These are phyloP conservation scores for Penicillium subrubescens DNA, from an alignment of 495 filamentous ascomycete genomes.

Conservation along the genomic window DNA sequence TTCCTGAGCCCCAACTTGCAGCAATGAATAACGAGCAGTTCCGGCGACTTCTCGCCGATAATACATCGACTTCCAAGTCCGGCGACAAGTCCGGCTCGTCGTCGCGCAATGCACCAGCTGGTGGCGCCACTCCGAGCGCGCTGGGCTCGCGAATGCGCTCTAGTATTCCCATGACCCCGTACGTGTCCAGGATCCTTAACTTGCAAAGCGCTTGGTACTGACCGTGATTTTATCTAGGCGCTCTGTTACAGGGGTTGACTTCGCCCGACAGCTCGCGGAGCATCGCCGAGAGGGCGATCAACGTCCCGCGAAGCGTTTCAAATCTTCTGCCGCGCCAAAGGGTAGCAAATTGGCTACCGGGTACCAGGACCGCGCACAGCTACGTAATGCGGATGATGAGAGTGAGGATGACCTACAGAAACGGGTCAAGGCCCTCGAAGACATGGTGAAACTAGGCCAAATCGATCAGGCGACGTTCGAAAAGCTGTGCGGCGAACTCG, in stretches of 20 bases:
- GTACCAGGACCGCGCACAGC: slow-evolving; percentile 80
- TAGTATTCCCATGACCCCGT: slow-evolving; percentile 88
- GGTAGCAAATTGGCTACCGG: slow-evolving; percentile 77
- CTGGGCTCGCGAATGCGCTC: slow-evolving; percentile 63
- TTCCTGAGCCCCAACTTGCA: slow-evolving; percentile 4
- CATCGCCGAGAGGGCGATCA: slow-evolving; percentile 57
- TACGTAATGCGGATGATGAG: slow-evolving; percentile 41
- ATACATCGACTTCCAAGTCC: slow-evolving; percentile 28
- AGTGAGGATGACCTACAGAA: slow-evolving; percentile 52
- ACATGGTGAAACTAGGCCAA: slow-evolving; percentile 78
- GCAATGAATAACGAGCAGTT: slow-evolving; percentile 97
- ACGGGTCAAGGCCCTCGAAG: slow-evolving; percentile 77
- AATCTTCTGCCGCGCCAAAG: slow-evolving; percentile 77
- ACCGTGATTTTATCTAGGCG: slow-evolving; percentile 54
- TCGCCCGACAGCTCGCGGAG: slow-evolving; percentile 84
- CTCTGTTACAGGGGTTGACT: slow-evolving; percentile 68
- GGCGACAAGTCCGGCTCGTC: slow-evolving; percentile 14
- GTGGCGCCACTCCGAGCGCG: slow-evolving; percentile 31
- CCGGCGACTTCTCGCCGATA: slow-evolving; percentile 75
- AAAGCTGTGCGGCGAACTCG: slow-evolving; percentile 68
- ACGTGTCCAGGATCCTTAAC: slow-evolving; percentile 26
- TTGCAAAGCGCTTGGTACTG: slow-evolving; percentile 13
- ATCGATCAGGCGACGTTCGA: slow-evolving; percentile 78
- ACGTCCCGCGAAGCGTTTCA: slow-evolving; percentile 66
- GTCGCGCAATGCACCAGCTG: slow-evolving; percentile 20